Base-by-base conservation (phyloP, 192 early-diverging fungal genomes). In the Coemansia sp. region DNA sequence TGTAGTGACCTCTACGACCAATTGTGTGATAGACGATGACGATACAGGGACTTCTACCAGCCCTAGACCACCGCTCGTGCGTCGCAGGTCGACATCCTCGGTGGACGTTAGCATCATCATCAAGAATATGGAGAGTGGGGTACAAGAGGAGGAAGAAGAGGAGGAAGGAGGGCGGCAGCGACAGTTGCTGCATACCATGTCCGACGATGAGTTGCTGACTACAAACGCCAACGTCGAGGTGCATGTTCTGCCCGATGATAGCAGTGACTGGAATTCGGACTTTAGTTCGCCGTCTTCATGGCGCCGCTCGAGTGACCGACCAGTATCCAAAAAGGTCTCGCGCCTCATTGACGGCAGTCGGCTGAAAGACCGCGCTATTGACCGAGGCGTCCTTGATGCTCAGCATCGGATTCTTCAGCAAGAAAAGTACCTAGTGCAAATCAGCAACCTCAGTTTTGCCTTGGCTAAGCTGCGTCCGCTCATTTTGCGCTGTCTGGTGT, bases 251-350 rank as follows among this genome's bases (percentile, higher is more conserved):
- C 72, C 80, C 19, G 80, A 83, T 57, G 80, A 77, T 66, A 75
- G 80, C 75, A 83, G 80, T 66, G 80, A 83, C 46, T 83, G 80
- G 80, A 83, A 83, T 73, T 83, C 80, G 1, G 80, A 83, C 80
- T 83, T 83, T 75, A 83, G 80, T 70, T 83, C 80, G 37, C 80
- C 80, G 31, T 72, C 80, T 14, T 83, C 80, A n/a, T 76, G 76
- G 72, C 75, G 75, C 19, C 80, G 80, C 46, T 70, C 75, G 21
- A 65, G 65, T 15, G 80, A 82, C 58, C 79, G 79, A 5, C 67
- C 79, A 27, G 69, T 66, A n/a, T 74, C 75, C 19, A 58, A 63
- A 44, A 63, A 67, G 31, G 60, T 73, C 21, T 46, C 72, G 38
- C 76, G 73, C 34, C 62, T 70, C 12, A 46, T 75, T 39, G 75